Evolutionary conservation across 2,329 filamentous ascomycete genomes (phyloP).

Genomic region (Colletotrichum plurivorum): DNA sequence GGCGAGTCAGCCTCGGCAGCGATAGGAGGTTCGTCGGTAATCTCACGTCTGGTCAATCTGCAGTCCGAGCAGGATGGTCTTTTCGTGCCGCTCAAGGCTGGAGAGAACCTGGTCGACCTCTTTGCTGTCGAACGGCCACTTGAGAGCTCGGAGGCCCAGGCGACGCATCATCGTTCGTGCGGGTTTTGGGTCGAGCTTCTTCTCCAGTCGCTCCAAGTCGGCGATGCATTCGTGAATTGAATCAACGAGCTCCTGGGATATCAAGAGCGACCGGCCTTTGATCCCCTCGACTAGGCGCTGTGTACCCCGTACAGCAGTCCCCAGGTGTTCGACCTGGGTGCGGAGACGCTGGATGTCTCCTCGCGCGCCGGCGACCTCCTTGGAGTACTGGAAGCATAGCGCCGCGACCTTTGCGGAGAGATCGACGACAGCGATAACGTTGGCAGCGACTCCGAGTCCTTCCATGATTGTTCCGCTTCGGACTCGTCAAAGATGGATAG

Average conservation of each 20-base stretch:
- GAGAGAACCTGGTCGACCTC: neutral
- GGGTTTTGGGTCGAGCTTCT: neutral
- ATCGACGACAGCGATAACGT: slow-evolving; percentile 27
- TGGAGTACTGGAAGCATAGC: slow-evolving; percentile 14
- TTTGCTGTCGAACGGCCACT: slow-evolving; percentile 22
- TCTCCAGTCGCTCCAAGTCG: neutral
- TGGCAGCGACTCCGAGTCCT: slow-evolving; percentile 5
- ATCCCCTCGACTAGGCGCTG: neutral
- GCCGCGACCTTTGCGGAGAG: slow-evolving; percentile 21
- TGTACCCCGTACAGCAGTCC: too few species aligned
- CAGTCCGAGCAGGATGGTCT: too few species aligned
- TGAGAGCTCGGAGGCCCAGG: slow-evolving; percentile 4
- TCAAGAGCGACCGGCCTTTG: neutral
- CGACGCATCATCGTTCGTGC: slow-evolving; percentile 7
- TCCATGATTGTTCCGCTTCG: neutral
- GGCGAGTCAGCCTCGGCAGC: too few species aligned
- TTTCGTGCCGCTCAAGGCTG: too few species aligned
- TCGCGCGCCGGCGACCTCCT: neutral
- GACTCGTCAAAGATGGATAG: too few species aligned
- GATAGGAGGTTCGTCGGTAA: too few species aligned
- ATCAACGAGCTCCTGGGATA: neutral
- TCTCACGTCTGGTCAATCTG: too few species aligned
- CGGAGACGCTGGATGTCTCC: neutral
- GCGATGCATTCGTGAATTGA: neutral
- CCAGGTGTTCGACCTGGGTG: neutral